These are phyloP conservation scores for Rutstroemia sp. DNA, from an alignment of 2,329 filamentous ascomycete genomes.

Conservation along the genomic window DNA sequence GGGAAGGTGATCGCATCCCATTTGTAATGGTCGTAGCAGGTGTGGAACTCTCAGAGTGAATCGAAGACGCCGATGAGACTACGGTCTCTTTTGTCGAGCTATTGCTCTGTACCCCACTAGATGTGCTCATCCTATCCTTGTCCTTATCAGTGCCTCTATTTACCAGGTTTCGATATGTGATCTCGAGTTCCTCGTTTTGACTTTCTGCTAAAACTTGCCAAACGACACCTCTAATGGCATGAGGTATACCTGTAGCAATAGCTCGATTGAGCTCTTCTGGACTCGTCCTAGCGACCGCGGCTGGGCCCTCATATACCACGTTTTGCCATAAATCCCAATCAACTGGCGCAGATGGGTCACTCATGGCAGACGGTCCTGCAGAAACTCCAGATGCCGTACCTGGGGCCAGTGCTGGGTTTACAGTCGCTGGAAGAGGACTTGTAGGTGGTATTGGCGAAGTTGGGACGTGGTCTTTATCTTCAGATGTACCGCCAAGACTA, in stretches of 20 bases:
- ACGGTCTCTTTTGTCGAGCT: slow-evolving; percentile 53
- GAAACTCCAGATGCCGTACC: slow-evolving; percentile 80
- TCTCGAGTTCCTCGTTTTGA: slow-evolving; percentile 84
- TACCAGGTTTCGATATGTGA: slow-evolving; percentile 76
- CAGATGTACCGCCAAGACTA: slow-evolving; percentile 28
- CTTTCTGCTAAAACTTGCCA: slow-evolving; percentile 97
- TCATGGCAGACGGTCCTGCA: slow-evolving; percentile 62
- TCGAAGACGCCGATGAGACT: slow-evolving; percentile 74
- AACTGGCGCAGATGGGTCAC: slow-evolving; percentile 62
- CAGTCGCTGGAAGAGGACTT: slow-evolving; percentile 49
- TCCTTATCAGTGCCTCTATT: slow-evolving; percentile 77
- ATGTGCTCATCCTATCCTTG: slow-evolving; percentile 47
- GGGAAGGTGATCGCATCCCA: slow-evolving; percentile 46
- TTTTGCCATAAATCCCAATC: slow-evolving; percentile 98
- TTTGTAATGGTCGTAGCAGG: slow-evolving; percentile 49
- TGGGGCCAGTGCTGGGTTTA: slow-evolving; percentile 67
- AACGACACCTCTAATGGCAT: slow-evolving; percentile 92
- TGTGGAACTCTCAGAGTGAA: slow-evolving; percentile 69
- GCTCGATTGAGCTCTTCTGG: slow-evolving; percentile 83
- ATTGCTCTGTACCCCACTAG: slow-evolving; percentile 34
- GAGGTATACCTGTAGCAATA: slow-evolving; percentile 89
- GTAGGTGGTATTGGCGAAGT: slow-evolving; percentile 31
- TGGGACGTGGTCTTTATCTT: slow-evolving; percentile 33
- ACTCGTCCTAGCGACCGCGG: slow-evolving; percentile 79
- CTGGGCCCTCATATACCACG: slow-evolving; percentile 88